Evolutionary conservation across 768 basidiomycete genomes (phyloP), one percentile per base, ranked within the genome.

Genomic region (Suillus alpinus): DNA sequence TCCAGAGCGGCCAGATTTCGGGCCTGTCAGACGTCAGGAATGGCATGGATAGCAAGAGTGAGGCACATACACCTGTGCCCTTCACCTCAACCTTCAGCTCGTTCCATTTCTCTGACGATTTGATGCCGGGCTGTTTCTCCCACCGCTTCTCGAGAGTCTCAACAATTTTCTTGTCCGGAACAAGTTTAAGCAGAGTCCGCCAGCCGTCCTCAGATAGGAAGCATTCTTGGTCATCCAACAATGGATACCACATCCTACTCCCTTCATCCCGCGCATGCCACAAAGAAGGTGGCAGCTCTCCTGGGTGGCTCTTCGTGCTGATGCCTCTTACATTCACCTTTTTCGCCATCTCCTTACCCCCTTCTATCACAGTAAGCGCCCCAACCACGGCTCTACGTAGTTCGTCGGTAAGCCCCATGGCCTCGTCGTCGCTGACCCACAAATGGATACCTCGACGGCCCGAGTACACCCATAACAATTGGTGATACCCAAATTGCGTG

Each of bases 381-480:
- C 81, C 84, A n/a, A 98, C 92, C 56, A 99, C 76, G 0, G 94
- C 85, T 70, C 84, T 87, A 29, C 97, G 81, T 73, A 96, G 88
- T 59, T 96, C 93, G 69, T 99, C 97, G 10, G 92, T 95, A 52
- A 98, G 80, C 58, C 83, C 87, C 80, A 98, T 83, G 2, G 96
- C 97, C 59, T 89, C 85, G 39, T 82, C 77, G 74, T 99, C 97
- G 2, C 91, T 93, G 63, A 99, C 87, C 97, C 97, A 99, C 72
- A 94, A 81, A 80, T 99, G 97, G 66, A 99, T 99, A 57, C 97
- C 97, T 76, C 97, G 90, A 39, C 97, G 89, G 60, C 97, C 97
- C 8, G 97, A 98, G 75, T 98, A 99, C 34, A 98, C 95, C 96
- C 96, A 99, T 12, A 99, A 80, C 32, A 98, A 83, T 68, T 94